A percentile compares a stretch with the other conserved stretches of the same genome.
Conservation (phyloP, 2,329 filamentous ascomycete species). For the Fusarium circinatum region DNA sequence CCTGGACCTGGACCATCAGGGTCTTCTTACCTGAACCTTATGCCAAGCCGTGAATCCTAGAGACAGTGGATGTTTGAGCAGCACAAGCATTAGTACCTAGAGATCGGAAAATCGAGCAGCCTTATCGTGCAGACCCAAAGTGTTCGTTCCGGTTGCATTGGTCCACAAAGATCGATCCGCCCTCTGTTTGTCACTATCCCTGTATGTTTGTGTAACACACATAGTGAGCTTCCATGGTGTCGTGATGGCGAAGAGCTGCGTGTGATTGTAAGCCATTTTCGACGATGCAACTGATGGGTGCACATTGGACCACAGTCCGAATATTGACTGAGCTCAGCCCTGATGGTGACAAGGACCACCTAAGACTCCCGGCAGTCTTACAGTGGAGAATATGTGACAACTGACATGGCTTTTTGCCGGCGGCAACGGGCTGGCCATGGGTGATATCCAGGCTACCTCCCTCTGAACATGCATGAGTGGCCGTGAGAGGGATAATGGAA, state of each 20-base stretch:
- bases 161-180: constrained; percentile 41
- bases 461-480: constrained; percentile 13
- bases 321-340: background rate
- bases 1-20: background rate
- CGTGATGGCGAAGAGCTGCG: constrained; percentile 23
- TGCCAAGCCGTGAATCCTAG: constrained; percentile 11
- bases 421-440: constrained; percentile 22
- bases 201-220: constrained; percentile 38
- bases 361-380: constrained; percentile 13
- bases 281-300: background rate
- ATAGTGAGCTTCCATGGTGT: constrained; percentile 25
- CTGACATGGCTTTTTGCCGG: constrained; percentile 26
- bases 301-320: background rate
- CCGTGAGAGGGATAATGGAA: constrained; percentile 1
- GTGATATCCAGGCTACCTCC: constrained; percentile 13
- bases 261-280: constrained; percentile 9
- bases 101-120: constrained; percentile 20
- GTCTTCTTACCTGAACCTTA: background rate
- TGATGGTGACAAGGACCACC: background rate
- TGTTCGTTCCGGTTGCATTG: constrained; percentile 22
- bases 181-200: constrained; percentile 35
- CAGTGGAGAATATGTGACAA: constrained; percentile 33
- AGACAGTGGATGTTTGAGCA: background rate
- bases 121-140: constrained; percentile 35
- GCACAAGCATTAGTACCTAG: background rate